Base-by-base conservation (phyloP, 2,329 filamentous ascomycete species). In the Arthrocladium fulminans region DNA sequence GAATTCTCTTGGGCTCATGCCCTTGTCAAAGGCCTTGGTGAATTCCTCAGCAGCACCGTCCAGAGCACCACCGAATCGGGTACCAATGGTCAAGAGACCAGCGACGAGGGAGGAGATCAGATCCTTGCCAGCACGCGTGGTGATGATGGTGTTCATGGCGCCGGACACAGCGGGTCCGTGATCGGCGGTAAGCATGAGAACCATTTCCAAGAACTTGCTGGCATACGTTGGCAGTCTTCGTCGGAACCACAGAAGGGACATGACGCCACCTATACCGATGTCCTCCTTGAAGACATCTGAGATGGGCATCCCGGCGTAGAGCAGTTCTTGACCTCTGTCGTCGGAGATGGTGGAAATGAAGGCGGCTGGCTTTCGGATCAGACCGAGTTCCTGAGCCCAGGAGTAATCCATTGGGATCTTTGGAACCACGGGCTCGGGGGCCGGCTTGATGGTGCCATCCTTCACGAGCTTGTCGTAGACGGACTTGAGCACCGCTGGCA, bases 91-190 rank as follows among this genome's bases (percentile, higher is more conserved):
- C 66, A 98, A 76, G 47, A 98, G 86, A 88, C 92, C 92, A 62
- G 86, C 86, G 50, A 98, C 92, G 55, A 98, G 80, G 41, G 92
- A 86, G 63, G 83, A 89, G 76, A 98, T 97, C 60, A 98, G 76
- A 68, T 98, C 92, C 80, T 98, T 98, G 70, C 92, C 92, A 56
- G 92, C 92, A 86, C 92, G 87, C 52, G 92, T 98, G 55, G 92
- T 98, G 69, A 98, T 97, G 70, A 98, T 98, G 68, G 92, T 98
- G 84, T 98, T 98, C 92, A 98, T 98, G 70, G 92, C 92, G 80
- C 92, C 92, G 61, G 92, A 98, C 61, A 98, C 92, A 62, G 92
- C 92, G 47, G 92, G 92, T 73, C 92, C 92, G 82, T 98, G 92
- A 67, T 98, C 92, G 62, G 92, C 92, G 66, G 92, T 98, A 66